phyloP scores from a whole-genome alignment of 2,329 filamentous ascomycete species.

The Salinomyces thailandicus region DNA sequence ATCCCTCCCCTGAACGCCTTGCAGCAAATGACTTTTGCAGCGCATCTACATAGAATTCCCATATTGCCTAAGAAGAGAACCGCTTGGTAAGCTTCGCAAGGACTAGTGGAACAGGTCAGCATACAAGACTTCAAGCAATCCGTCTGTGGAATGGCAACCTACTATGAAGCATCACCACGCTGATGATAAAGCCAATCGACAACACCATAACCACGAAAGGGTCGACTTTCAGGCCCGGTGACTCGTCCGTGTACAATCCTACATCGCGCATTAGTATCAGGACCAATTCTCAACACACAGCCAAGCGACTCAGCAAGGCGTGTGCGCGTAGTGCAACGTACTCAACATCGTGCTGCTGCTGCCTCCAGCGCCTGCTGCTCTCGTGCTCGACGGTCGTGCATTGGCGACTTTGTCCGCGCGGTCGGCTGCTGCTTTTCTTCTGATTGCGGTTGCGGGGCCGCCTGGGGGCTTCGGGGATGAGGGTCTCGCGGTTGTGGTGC shows the following conservation, averaged over 20 bases:
- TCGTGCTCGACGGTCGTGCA: constrained; percentile 81
- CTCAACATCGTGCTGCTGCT: constrained; percentile 98
- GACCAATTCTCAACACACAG: constrained; percentile 2
- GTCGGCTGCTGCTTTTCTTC: constrained; percentile 88
- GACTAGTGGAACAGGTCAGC: constrained; percentile 44
- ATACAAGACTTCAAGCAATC: not conserved
- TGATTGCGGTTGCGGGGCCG: constrained; percentile 88
- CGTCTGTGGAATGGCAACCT: constrained; percentile 29
- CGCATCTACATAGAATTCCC: not conserved
- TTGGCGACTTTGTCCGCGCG: constrained; percentile 96
- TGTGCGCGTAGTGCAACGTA: constrained; percentile 36
- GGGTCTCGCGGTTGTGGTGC: constrained; percentile 62
- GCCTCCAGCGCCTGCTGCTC: constrained; percentile 85
- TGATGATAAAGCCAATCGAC: constrained; percentile 97
- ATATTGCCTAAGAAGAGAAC: constrained; percentile 50
- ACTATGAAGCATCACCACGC: constrained; percentile 95
- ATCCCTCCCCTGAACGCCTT: constrained; percentile 6
- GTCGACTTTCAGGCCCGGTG: constrained; percentile 92
- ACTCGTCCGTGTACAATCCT: constrained; percentile 97
- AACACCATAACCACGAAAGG: constrained; percentile 94
- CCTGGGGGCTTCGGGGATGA: constrained; percentile 84
- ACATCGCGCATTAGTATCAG: constrained; percentile 14
- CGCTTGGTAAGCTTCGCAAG: constrained; percentile 90
- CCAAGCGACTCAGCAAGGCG: too few species aligned
- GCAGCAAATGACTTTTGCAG: not conserved